Evolutionary conservation across 192 early-diverging fungal genomes (phyloP).

Genomic region (Backusella tuberculispora): DNA sequence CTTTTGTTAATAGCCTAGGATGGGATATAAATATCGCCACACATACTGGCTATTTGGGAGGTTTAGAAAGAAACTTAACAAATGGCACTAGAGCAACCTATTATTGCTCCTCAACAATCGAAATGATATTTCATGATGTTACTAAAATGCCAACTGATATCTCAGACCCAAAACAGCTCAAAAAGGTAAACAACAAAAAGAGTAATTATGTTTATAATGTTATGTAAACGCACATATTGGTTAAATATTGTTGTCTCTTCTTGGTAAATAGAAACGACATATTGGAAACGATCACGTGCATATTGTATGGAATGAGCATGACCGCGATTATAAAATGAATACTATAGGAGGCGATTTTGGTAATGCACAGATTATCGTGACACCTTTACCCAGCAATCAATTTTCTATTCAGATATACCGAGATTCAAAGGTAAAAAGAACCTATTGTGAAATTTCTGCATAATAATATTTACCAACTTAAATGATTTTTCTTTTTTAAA

Average conservation of each 20-base stretch:
- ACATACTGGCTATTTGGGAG: slow-evolving; percentile 87
- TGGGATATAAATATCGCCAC: slow-evolving; percentile 90
- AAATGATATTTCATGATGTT: slow-evolving; percentile 93
- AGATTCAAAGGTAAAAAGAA: slow-evolving; percentile 53
- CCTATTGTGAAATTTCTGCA: background rate
- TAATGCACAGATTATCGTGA: slow-evolving; percentile 91
- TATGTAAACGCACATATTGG: background rate
- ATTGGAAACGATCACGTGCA: slow-evolving; percentile 99
- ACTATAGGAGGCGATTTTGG: slow-evolving; percentile 99
- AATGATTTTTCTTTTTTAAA: background rate
- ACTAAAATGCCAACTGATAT: slow-evolving; percentile 85
- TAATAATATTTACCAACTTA: background rate
- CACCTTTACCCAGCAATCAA: slow-evolving; percentile 73
- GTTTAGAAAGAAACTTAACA: slow-evolving; percentile 80
- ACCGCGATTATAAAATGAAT: slow-evolving; percentile 80
- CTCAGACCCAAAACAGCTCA: slow-evolving; percentile 82
- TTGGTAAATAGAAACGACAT: slow-evolving; percentile 81
- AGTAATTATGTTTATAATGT: background rate
- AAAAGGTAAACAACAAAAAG: slow-evolving; percentile 70
- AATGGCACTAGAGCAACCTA: slow-evolving; percentile 82
- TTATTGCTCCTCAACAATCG: slow-evolving; percentile 80
- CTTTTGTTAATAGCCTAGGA: slow-evolving; percentile 89
- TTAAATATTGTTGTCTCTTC: background rate
- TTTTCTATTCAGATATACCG: slow-evolving; percentile 60
- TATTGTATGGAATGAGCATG: slow-evolving; percentile 97